phyloP scores from a whole-genome alignment of 345 rosid genomes.

The Cardamine chenopodiifolia region DNA sequence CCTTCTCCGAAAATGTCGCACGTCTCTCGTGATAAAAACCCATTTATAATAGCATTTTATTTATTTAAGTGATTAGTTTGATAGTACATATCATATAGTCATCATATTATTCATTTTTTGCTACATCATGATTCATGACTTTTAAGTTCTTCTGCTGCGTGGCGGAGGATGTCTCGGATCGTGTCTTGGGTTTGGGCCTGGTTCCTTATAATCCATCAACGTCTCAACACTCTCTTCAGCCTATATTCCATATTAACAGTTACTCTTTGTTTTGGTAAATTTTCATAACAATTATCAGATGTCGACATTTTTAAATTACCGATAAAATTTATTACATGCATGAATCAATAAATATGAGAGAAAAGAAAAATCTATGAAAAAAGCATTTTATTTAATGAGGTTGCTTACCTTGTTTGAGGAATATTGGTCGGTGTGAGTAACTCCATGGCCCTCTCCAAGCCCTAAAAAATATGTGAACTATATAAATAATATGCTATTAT shows the following conservation, averaged over 20 bases:
- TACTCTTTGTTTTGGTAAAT: not conserved
- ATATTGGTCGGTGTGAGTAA: constrained; percentile 7
- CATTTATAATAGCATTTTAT: not conserved
- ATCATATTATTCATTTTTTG: not conserved
- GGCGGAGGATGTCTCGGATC: constrained; percentile 11
- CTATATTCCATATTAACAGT: not conserved
- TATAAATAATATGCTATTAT: too few species aligned
- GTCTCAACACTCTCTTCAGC: not conserved
- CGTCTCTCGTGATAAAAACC: not conserved
- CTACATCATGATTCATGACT: not conserved
- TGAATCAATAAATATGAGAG: not conserved
- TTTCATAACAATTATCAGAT: not conserved
- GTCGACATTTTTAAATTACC: not conserved
- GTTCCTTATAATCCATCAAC: constrained; percentile 13
- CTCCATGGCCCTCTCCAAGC: constrained; percentile 2
- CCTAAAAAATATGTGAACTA: not conserved
- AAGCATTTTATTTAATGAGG: not conserved
- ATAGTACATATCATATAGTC: not conserved
- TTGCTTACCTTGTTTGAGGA: constrained; percentile 21
- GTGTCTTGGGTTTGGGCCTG: constrained; percentile 14
- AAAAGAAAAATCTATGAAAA: not conserved
- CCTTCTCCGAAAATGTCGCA: too few species aligned
- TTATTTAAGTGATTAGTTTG: not conserved
- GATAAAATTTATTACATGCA: not conserved
- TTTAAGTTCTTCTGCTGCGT: not conserved